Percentiles rank a stretch among this genome's conserved stretches.
Conservation (phyloP, 2,329 filamentous ascomycete genomes). For the Chrysosporium queenslandicum region DNA sequence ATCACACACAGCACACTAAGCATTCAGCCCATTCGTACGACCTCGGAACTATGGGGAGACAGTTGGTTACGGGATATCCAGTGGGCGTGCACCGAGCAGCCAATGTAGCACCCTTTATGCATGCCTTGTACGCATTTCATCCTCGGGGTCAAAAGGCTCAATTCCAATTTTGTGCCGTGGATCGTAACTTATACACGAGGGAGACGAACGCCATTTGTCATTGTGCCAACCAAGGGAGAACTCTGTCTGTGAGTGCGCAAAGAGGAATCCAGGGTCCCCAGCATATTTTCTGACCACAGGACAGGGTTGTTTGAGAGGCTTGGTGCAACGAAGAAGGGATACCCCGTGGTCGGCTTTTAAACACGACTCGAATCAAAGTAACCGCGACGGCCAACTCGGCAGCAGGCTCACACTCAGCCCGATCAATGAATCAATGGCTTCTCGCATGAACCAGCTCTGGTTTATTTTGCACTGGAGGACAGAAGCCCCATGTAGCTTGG, state of each 20-base stretch:
- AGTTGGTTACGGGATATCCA: background rate
- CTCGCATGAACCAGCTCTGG: no score
- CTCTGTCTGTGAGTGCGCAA: background rate
- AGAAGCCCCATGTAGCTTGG: background rate
- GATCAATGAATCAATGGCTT: background rate
- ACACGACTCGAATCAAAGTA: background rate
- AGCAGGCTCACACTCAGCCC: background rate
- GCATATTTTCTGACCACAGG: background rate
- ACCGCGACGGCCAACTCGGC: background rate
- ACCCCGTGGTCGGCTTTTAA: background rate
- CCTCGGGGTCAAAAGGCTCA: background rate
- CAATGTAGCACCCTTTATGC: background rate
- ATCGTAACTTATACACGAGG: background rate
- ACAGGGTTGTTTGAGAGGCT: background rate
- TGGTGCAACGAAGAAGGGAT: background rate
- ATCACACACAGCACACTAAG: background rate
- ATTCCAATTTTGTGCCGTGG: background rate
- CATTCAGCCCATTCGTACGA: constrained; percentile 1
- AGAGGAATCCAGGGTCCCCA: background rate
- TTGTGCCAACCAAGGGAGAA: background rate
- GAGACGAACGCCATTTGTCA: background rate
- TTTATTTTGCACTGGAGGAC: background rate
- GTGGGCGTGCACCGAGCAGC: background rate
- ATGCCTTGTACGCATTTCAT: background rate
- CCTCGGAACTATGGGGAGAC: background rate